These are phyloP conservation scores for Orbilia blumenaviensis DNA, from an alignment of 2,329 filamentous ascomycete species.

Conservation along the genomic window DNA sequence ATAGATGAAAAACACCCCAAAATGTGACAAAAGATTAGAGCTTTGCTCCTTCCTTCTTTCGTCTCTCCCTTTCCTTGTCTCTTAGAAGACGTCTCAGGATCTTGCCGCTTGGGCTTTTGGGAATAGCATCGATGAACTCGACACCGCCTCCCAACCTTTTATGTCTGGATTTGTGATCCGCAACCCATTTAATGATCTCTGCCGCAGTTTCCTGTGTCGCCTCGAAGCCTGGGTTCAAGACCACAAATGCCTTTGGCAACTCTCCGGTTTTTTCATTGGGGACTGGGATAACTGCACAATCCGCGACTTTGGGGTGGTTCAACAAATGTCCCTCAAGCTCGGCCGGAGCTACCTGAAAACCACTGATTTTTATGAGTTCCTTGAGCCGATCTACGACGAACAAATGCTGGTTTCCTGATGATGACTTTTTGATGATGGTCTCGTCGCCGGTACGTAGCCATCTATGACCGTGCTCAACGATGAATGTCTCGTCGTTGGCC, in stretches of 20 bases:
- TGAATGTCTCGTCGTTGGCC: slow-evolving; percentile 82
- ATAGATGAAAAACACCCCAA: neutral
- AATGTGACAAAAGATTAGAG: slow-evolving; percentile 64
- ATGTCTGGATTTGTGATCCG: slow-evolving; percentile 63
- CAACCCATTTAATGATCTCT: slow-evolving; percentile 63
- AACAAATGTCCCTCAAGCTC: slow-evolving; percentile 64
- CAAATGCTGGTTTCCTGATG: slow-evolving; percentile 78
- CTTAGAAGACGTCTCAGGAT: slow-evolving; percentile 67
- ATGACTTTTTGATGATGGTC: slow-evolving; percentile 72
- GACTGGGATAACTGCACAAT: slow-evolving; percentile 64
- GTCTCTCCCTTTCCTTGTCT: slow-evolving; percentile 76
- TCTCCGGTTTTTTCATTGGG: slow-evolving; percentile 64
- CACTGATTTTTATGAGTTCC: slow-evolving; percentile 68
- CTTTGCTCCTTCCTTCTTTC: slow-evolving; percentile 72
- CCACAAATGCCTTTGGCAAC: slow-evolving; percentile 64
- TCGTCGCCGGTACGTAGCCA: slow-evolving; percentile 90
- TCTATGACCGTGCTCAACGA: slow-evolving; percentile 69
- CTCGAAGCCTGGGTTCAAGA: slow-evolving; percentile 58
- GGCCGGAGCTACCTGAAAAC: slow-evolving; percentile 66
- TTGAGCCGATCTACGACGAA: slow-evolving; percentile 83
- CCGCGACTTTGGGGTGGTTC: slow-evolving; percentile 62
- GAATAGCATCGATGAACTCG: slow-evolving; percentile 65
- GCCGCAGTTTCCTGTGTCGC: slow-evolving; percentile 59
- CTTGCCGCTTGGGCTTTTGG: slow-evolving; percentile 66
- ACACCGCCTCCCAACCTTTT: slow-evolving; percentile 65